These are phyloP conservation scores for Ilyonectria robusta DNA, from an alignment of 2,329 filamentous ascomycete species.

Conservation along the genomic window DNA sequence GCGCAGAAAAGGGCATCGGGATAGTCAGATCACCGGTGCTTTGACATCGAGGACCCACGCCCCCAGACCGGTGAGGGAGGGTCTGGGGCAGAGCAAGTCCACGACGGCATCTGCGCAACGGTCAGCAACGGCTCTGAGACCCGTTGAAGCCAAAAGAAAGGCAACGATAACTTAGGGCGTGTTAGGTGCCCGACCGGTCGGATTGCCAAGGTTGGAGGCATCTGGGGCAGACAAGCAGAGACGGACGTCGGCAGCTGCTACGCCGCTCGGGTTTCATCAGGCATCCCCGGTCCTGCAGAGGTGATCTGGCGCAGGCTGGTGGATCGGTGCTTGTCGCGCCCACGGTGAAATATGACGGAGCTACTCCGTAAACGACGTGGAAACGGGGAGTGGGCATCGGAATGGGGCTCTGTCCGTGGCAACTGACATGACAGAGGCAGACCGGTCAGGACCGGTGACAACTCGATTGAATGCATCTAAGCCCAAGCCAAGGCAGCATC, in stretches of 20 bases:
- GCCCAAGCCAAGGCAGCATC: slow-evolving; percentile 17
- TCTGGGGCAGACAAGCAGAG: slow-evolving; percentile 21
- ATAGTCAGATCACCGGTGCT: slow-evolving; percentile 35
- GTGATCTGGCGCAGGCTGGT: slow-evolving; percentile 37
- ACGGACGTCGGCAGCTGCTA: slow-evolving; percentile 22
- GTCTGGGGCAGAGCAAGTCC: slow-evolving; percentile 35
- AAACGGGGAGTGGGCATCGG: slow-evolving; percentile 5
- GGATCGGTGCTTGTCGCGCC: slow-evolving; percentile 31
- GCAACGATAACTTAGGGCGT: slow-evolving; percentile 36
- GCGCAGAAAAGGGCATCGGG: slow-evolving; percentile 26
- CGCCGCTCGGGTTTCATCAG: slow-evolving; percentile 35
- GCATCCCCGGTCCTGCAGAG: slow-evolving; percentile 40
- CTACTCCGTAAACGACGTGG: slow-evolving; percentile 3
- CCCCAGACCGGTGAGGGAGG: slow-evolving; percentile 45
- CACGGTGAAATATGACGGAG: slow-evolving; percentile 35
- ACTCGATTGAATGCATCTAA: slow-evolving; percentile 24
- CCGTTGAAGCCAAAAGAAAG: slow-evolving; percentile 6
- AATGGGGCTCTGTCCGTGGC: background rate
- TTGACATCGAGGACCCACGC: slow-evolving; percentile 40
- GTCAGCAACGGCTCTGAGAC: slow-evolving; percentile 17
- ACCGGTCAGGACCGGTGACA: slow-evolving; percentile 41
- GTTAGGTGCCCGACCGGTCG: slow-evolving; percentile 26
- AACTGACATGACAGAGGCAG: slow-evolving; percentile 19
- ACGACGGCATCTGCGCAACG: slow-evolving; percentile 38
- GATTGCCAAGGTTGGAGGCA: slow-evolving; percentile 30